phyloP scores from a whole-genome alignment of 768 basidiomycete species.

The Kwoniella pini region DNA sequence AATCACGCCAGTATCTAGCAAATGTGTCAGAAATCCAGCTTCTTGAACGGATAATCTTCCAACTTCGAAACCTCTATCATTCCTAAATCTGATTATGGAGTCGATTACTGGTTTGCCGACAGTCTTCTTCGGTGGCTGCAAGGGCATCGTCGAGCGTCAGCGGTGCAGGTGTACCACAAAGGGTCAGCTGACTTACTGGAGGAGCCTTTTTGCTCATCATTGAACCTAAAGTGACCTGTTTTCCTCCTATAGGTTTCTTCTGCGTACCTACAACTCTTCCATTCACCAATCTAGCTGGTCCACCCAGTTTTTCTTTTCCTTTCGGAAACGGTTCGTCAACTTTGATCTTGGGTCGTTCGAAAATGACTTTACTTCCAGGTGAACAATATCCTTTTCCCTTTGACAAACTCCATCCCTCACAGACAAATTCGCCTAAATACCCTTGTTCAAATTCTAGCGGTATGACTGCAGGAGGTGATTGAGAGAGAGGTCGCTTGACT shows the following conservation, averaged over 20 bases:
- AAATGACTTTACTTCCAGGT: conserved; percentile 42
- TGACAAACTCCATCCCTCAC: conserved; percentile 51
- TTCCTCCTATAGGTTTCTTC: conserved; percentile 33
- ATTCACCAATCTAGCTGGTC: conserved; percentile 45
- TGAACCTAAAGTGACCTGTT: conserved; percentile 50
- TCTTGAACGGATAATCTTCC: conserved; percentile 45
- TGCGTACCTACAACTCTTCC: conserved; percentile 49
- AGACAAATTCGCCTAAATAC: conserved; percentile 52
- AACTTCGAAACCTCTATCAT: conserved; percentile 49
- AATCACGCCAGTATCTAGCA: conserved; percentile 54
- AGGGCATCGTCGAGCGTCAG: too few species aligned
- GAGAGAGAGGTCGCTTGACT: conserved; percentile 7
- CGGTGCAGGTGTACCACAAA: too few species aligned
- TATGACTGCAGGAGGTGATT: conserved; percentile 23
- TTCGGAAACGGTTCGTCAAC: conserved; percentile 17
- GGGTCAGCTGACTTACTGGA: background rate
- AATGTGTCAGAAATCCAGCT: conserved; percentile 46
- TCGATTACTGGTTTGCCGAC: conserved; percentile 43
- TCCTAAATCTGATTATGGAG: conserved; percentile 50
- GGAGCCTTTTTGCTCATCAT: conserved; percentile 47
- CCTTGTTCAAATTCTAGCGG: conserved; percentile 35
- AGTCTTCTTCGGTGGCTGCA: conserved; percentile 25
- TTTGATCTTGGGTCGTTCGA: conserved; percentile 47
- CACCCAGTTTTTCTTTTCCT: conserved; percentile 34
- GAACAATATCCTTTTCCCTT: conserved; percentile 54